Evolutionary conservation across 1,284 basidiomycete genomes (phyloP).

Genomic region (Neonothopanus nambi): DNA sequence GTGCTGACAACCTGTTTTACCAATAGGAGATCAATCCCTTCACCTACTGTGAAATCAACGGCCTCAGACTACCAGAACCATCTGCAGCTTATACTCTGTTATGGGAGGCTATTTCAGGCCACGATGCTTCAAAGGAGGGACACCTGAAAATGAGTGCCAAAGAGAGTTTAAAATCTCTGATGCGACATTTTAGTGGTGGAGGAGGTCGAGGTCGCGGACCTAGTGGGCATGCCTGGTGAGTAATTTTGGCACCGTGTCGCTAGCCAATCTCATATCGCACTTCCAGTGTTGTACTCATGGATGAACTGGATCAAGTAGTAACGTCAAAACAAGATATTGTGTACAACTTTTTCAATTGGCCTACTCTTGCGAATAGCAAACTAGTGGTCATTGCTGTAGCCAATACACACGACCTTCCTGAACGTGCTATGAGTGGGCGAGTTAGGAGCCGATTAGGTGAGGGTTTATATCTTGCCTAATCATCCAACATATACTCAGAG

Average conservation of each 20-base stretch:
- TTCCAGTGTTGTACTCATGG: slow-evolving; percentile 91
- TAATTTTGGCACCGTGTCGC: too few species aligned
- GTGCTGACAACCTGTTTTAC: neutral
- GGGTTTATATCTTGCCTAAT: slow-evolving; percentile 22
- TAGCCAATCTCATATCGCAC: too few species aligned
- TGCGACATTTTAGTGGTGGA: slow-evolving; percentile 56
- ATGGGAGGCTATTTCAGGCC: slow-evolving; percentile 86
- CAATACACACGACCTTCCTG: slow-evolving; percentile 98
- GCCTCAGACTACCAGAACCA: slow-evolving; percentile 89
- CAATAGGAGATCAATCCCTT: slow-evolving; percentile 87
- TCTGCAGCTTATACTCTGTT: slow-evolving; percentile 85
- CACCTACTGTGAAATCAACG: slow-evolving; percentile 98
- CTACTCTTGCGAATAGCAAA: slow-evolving; percentile 82
- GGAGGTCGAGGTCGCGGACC: slow-evolving; percentile 58
- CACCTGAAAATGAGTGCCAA: slow-evolving; percentile 68
- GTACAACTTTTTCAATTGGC: slow-evolving; percentile 99
- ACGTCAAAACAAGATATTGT: slow-evolving; percentile 97
- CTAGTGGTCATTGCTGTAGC: slow-evolving; percentile 96
- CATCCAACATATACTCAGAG: too few species aligned
- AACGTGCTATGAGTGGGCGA: slow-evolving; percentile 89
- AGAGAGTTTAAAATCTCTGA: slow-evolving; percentile 69
- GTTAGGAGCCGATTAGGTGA: slow-evolving; percentile 90
- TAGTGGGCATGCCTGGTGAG: slow-evolving; percentile 69
- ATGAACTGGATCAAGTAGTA: slow-evolving; percentile 95
- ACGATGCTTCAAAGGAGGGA: slow-evolving; percentile 61